phyloP scores from a whole-genome alignment of 176 grass and related monocot species.

The Avena insularis region DNA sequence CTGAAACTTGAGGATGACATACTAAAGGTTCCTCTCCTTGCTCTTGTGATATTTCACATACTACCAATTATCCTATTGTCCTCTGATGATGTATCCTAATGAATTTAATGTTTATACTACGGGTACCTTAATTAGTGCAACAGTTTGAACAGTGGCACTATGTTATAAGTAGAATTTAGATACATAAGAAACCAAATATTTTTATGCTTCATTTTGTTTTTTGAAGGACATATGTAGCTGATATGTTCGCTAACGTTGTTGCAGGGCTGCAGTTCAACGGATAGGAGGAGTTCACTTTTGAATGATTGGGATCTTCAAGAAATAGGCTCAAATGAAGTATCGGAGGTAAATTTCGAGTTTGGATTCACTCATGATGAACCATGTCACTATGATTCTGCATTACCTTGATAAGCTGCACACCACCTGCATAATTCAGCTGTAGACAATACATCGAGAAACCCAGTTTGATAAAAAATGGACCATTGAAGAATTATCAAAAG shows the following conservation, averaged over 20 bases:
- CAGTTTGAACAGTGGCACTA: neutral
- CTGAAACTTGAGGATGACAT: constrained; percentile 99
- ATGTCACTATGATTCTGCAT: constrained; percentile 1
- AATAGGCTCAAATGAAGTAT: constrained; percentile 82
- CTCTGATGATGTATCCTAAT: constrained; percentile 12
- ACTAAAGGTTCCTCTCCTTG: constrained; percentile 70
- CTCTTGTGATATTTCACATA: constrained; percentile 39
- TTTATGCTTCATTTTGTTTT: constrained; percentile 31
- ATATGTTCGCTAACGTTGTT: constrained; percentile 29
- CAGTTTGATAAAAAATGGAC: neutral
- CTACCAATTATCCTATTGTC: constrained; percentile 21
- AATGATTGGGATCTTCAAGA: constrained; percentile 99
- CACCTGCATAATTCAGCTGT: neutral
- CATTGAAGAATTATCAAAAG: constrained; percentile 12
- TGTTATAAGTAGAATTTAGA: neutral
- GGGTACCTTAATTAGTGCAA: neutral
- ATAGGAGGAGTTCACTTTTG: constrained; percentile 71
- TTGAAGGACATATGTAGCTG: constrained; percentile 16
- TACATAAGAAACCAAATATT: constrained; percentile 31
- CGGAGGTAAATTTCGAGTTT: constrained; percentile 71
- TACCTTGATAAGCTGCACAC: constrained; percentile 16
- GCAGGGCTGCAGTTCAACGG: constrained; percentile 88
- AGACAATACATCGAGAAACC: constrained; percentile 19
- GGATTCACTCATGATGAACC: constrained; percentile 15
- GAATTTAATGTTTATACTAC: constrained; percentile 16